Evolutionary conservation across 1,284 basidiomycete species (phyloP).

Genomic region (Athelia psychrophila): DNA sequence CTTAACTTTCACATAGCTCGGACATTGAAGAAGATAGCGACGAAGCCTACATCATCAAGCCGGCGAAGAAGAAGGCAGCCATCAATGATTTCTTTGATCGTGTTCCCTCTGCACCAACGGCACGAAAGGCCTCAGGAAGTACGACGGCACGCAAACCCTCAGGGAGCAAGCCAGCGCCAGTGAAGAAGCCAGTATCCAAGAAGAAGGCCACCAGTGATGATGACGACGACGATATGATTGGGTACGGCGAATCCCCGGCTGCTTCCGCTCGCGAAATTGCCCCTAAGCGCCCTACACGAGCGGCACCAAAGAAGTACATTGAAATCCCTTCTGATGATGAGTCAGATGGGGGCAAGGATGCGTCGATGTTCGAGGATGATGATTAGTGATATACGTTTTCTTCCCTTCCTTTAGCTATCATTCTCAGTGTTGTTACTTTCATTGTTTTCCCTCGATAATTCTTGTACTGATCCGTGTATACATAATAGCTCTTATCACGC

Average conservation of each 20-base stretch:
- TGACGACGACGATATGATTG: slow-evolving; percentile 22
- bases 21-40: slow-evolving; percentile 38
- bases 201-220: slow-evolving; percentile 36
- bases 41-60: slow-evolving; percentile 36
- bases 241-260: slow-evolving; percentile 15
- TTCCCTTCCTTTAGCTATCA: neutral
- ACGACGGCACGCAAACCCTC: slow-evolving; percentile 47
- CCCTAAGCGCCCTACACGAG: slow-evolving; percentile 34
- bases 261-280: slow-evolving; percentile 14
- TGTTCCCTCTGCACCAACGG: slow-evolving; percentile 29
- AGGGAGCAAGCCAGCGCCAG: slow-evolving; percentile 46
- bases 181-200: slow-evolving; percentile 36
- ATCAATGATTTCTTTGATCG: slow-evolving; percentile 58
- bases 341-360: slow-evolving; percentile 24
- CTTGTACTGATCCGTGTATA: too few species aligned
- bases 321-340: slow-evolving; percentile 48
- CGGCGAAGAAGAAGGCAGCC: slow-evolving; percentile 43
- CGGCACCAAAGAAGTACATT: slow-evolving; percentile 47
- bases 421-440: neutral
- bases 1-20: slow-evolving; percentile 21
- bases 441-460: neutral
- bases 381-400: neutral
- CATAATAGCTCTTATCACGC: too few species aligned
- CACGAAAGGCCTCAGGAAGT: slow-evolving; percentile 50
- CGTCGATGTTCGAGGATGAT: slow-evolving; percentile 20